Evolutionary conservation across 108 stramenopile species (phyloP), one percentile per base, ranked within the genome.

Genomic region (Hondaea fermentalgiana): DNA sequence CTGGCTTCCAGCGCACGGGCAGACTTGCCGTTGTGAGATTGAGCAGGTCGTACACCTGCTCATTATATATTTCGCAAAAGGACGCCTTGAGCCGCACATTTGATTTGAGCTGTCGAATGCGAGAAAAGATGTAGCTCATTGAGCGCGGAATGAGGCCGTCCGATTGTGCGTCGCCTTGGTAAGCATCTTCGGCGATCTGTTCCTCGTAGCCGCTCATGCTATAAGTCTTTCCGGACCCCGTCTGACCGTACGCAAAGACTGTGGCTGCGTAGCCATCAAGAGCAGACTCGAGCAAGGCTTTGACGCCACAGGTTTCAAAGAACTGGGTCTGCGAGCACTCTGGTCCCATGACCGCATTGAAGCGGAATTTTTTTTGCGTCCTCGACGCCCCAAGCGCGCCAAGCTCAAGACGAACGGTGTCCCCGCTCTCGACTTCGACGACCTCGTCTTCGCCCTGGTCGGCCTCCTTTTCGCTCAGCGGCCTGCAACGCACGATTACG

Each of bases 41-140:
- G 69, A 93, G 87, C 12, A 93, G 89, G 35, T 92, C 92, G 57
- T 49, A 90, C 29, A 93, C 90, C 16, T 91, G 88, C 90, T 93
- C 93, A 88, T 93, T 92, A 88, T 93, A 93, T 43, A 93, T 89
- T 60, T 93, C 93, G 88, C 72, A 92, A 49, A 87, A 93, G 5
- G 90, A 91, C 23, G 91, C 91, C 6, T 4, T 28, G 51, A 89
- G 25, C 4, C 60, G 57, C 88, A 45, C 35, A 49, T 88, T 89
- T 49, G 35, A 29, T 14, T 60, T 59, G 0, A 19, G 4, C 6
- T 59, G 16, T 25, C 47, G 17, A 4, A 29, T 60, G 10, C 25
- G 21, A 4, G 16, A 8, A 51, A 93, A 92, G 44, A 92, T 88
- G 72, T 92, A 91, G 29, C 47, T 35, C 83, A 89, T 88, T n/a